Evolutionary conservation across 1,139 yeast species (phyloP).

Genomic region (Kurtzmaniella natalensis): DNA sequence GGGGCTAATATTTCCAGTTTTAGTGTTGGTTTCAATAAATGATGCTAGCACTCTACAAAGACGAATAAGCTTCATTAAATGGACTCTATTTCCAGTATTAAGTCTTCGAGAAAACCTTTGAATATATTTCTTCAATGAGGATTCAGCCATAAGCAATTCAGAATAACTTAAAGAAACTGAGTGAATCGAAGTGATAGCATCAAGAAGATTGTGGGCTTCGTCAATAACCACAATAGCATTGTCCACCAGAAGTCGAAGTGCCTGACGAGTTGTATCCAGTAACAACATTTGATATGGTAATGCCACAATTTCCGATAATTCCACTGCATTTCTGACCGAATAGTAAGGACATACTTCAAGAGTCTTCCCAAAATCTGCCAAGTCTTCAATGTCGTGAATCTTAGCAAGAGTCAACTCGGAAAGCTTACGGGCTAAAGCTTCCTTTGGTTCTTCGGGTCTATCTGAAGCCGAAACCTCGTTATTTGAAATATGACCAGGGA

Average conservation of each 20-base stretch:
- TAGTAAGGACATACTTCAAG: slow-evolving; percentile 79
- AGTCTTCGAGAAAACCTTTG: slow-evolving; percentile 57
- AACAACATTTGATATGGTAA: slow-evolving; percentile 82
- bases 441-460: slow-evolving; percentile 25
- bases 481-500: slow-evolving; percentile 35
- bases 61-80: slow-evolving; percentile 60
- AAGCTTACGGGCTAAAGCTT: slow-evolving; percentile 39
- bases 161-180: slow-evolving; percentile 53
- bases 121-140: slow-evolving; percentile 51
- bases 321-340: slow-evolving; percentile 55
- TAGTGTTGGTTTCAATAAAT: slow-evolving; percentile 33
- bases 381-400: slow-evolving; percentile 80
- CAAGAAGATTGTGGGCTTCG: slow-evolving; percentile 89
- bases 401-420: slow-evolving; percentile 57
- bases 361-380: slow-evolving; percentile 55
- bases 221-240: slow-evolving; percentile 76
- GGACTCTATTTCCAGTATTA: slow-evolving; percentile 71
- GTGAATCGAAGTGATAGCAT: slow-evolving; percentile 66
- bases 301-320: slow-evolving; percentile 67
- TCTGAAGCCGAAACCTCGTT: too few relatives aligned
- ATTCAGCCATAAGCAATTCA: slow-evolving; percentile 44
- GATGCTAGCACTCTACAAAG: slow-evolving; percentile 48
- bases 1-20: slow-evolving; percentile 27
- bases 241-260: slow-evolving; percentile 55
- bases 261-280: slow-evolving; percentile 58